A percentile compares a stretch with the other conserved stretches of the same genome.
These are phyloP conservation scores for Irineochytrium annulatum DNA, from an alignment of 192 early-diverging fungal genomes.

Conservation along the genomic window DNA sequence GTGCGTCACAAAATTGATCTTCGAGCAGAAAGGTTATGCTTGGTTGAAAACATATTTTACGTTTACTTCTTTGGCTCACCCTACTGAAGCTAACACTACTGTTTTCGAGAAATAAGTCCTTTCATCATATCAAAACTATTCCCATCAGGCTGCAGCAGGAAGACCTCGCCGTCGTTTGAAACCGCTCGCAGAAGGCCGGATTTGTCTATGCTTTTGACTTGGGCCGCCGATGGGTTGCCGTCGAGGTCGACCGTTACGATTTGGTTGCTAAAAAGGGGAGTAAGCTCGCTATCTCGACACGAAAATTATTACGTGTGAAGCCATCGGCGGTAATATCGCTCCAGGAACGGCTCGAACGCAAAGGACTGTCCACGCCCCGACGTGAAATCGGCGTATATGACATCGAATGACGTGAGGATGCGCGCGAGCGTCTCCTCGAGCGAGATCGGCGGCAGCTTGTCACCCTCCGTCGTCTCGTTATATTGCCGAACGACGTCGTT, in stretches of 20 bases:
- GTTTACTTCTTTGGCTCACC: too few relatives aligned
- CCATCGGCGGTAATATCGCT: constrained; percentile 82
- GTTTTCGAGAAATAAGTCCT: constrained; percentile 75
- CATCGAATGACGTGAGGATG: constrained; percentile 70
- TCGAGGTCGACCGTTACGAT: constrained; percentile 59
- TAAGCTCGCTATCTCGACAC: too few relatives aligned
- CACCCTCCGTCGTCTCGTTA: constrained; percentile 42
- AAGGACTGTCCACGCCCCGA: constrained; percentile 14
- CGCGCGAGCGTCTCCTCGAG: constrained; percentile 65
- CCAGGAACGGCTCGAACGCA: constrained; percentile 69
- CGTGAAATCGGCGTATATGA: constrained; percentile 70
- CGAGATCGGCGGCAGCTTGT: constrained; percentile 50
- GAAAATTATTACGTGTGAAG: constrained; percentile 61
- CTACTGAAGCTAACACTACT: too few relatives aligned
- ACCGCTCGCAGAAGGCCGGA: constrained; percentile 73
- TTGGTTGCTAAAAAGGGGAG: constrained; percentile 45
- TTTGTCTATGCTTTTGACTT: constrained; percentile 74
- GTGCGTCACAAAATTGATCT: too few relatives aligned
- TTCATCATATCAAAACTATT: constrained; percentile 98
- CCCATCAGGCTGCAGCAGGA: constrained; percentile 90
- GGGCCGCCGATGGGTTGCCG: constrained; percentile 45
- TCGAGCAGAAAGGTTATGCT: too few relatives aligned
- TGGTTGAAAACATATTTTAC: too few relatives aligned
- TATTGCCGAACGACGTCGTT: constrained; percentile 71
- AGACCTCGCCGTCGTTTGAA: constrained; percentile 39